Conservation (phyloP, 345 rosid species). For the Gossypium sturtianum region DNA sequence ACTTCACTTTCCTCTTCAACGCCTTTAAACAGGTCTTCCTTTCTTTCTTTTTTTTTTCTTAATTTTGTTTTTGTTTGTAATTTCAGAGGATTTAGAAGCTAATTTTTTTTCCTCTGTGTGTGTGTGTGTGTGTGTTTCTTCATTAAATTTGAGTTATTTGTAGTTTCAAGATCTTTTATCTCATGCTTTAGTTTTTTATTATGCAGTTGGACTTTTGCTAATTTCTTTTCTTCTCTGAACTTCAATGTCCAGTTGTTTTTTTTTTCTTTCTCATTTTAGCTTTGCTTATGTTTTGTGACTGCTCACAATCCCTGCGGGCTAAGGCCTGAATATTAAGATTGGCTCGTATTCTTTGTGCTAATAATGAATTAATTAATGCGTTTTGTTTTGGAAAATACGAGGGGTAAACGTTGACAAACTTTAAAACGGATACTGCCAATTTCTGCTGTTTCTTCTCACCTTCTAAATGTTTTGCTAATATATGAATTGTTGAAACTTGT, state of each 20-base stretch:
- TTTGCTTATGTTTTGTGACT: background rate
- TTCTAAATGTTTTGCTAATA: background rate
- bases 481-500: background rate
- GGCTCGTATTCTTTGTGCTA: background rate
- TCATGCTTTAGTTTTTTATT: background rate
- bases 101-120: background rate
- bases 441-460: background rate
- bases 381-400: background rate
- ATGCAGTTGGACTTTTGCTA: background rate
- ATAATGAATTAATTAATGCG: background rate
- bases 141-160: too few relatives aligned
- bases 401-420: background rate
- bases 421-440: background rate
- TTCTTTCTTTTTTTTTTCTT: background rate
- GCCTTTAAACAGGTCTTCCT: slow-evolving; percentile 30
- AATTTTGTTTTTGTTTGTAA: background rate
- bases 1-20: slow-evolving; percentile 36
- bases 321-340: slow-evolving; percentile 1
- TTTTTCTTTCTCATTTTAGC: background rate
- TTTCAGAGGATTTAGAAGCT: background rate
- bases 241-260: background rate
- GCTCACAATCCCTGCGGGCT: background rate
- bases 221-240: background rate
- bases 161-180: background rate
- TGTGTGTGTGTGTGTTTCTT: too few relatives aligned